phyloP scores from a whole-genome alignment of 164 flowering plant species.

The Sedum album region DNA sequence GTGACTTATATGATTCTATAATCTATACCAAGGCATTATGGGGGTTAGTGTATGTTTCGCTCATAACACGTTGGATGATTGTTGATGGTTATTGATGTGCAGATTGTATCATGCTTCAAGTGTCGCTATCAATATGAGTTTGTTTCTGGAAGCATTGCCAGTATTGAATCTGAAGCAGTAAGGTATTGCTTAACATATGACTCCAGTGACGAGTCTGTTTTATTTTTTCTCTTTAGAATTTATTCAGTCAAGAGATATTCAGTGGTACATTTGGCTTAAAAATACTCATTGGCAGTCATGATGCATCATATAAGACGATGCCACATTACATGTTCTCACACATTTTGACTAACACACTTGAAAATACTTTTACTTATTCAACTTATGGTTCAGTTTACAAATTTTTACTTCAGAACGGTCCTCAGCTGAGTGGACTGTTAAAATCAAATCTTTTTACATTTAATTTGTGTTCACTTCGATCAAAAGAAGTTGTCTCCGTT shows the following conservation, averaged over 20 bases:
- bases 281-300: not conserved
- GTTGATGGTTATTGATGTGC: constrained; percentile 18
- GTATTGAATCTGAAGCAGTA: constrained; percentile 81
- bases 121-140: constrained; percentile 96
- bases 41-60: no score
- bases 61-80: not conserved
- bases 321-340: not conserved
- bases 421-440: constrained; percentile 5
- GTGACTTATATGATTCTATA: no score
- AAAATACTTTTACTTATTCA: not conserved
- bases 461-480: not conserved
- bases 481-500: constrained; percentile 15
- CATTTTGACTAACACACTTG: not conserved
- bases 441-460: not conserved
- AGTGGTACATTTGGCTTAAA: not conserved
- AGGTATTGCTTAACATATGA: constrained; percentile 38
- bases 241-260: not conserved
- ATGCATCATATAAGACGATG: not conserved
- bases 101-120: constrained; percentile 82
- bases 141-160: constrained; percentile 70
- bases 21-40: no score
- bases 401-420: not conserved
- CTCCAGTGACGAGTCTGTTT: not conserved
- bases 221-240: not conserved
- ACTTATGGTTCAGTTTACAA: not conserved